Conservation (phyloP, 768 basidiomycete species). For the Phylloporus sp. region DNA sequence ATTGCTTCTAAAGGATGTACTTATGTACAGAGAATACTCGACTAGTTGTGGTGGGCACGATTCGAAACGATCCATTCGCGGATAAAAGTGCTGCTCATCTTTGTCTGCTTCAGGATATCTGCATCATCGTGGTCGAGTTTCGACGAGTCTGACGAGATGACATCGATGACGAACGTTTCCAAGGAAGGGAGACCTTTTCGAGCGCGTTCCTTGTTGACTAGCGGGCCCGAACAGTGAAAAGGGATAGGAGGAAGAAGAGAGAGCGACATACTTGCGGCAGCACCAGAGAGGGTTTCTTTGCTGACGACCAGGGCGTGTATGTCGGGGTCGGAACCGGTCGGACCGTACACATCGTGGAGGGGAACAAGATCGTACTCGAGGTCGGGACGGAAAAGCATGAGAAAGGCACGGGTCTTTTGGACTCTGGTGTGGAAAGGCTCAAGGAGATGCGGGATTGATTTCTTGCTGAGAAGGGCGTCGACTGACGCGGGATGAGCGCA, state of each 20-base stretch:
- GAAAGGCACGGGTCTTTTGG: constrained; percentile 57
- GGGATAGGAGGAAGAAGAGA: constrained; percentile 5
- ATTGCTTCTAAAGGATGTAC: neutral
- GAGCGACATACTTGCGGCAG: constrained; percentile 50
- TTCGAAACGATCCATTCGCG: constrained; percentile 73
- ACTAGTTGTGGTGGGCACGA: neutral
- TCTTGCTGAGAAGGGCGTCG: constrained; percentile 64
- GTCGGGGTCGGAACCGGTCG: constrained; percentile 80
- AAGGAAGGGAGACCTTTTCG: constrained; percentile 55
- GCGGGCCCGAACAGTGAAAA: neutral
- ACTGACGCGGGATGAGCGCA: constrained; percentile 38
- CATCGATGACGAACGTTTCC: constrained; percentile 75
- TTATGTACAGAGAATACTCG: constrained; percentile 7
- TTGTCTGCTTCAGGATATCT: constrained; percentile 65
- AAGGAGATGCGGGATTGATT: constrained; percentile 63
- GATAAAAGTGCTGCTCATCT: constrained; percentile 94
- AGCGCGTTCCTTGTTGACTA: constrained; percentile 63
- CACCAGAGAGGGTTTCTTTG: constrained; percentile 80
- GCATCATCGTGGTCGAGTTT: constrained; percentile 62
- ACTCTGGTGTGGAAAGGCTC: constrained; percentile 57
- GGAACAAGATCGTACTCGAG: constrained; percentile 65
- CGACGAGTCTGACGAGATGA: constrained; percentile 67
- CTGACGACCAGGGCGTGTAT: constrained; percentile 93
- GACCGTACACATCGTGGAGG: constrained; percentile 84
- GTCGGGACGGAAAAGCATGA: constrained; percentile 62